Conservation (phyloP, 73 alveolate genomes). For the Blepharisma japonicum region DNA sequence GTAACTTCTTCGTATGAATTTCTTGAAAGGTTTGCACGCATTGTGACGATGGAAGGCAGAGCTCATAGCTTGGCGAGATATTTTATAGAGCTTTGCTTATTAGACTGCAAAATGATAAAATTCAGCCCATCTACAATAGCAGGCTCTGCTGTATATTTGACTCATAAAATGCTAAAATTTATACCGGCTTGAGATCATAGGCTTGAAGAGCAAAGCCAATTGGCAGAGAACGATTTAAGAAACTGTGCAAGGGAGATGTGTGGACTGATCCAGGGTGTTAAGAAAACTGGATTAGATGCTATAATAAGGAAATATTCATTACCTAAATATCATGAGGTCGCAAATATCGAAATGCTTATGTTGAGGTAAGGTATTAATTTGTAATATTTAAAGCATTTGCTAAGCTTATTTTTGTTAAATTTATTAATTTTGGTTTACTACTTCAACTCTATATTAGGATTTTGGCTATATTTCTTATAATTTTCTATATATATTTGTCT, state of each 20-base stretch:
- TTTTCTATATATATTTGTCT: too few relatives aligned
- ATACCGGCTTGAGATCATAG: neutral
- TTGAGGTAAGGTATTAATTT: too few relatives aligned
- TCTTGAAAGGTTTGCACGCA: conserved; percentile 63
- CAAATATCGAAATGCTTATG: conserved; percentile 30
- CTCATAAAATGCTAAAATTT: conserved; percentile 47
- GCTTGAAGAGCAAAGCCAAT: neutral
- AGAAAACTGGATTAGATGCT: conserved; percentile 58
- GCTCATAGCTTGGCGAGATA: conserved; percentile 67
- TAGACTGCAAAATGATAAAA: conserved; percentile 68
- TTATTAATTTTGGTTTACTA: too few relatives aligned
- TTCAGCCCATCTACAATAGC: conserved; percentile 55
- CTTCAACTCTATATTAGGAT: too few relatives aligned
- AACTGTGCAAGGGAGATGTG: conserved; percentile 60
- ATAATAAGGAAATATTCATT: conserved; percentile 74
- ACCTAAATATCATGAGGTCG: conserved; percentile 64
- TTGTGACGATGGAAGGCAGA: conserved; percentile 53
- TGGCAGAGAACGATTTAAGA: neutral
- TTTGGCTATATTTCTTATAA: too few relatives aligned
- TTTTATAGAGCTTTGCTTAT: conserved; percentile 76
- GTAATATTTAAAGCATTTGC: too few relatives aligned
- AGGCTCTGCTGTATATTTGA: conserved; percentile 52
- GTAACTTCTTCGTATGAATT: conserved; percentile 72
- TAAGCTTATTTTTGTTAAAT: too few relatives aligned
- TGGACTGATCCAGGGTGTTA: conserved; percentile 45